Percentiles rank a stretch among this genome's conserved stretches.
Conservation (phyloP, 148 eudicot genomes). For the Vaccinium vitisidaea region DNA sequence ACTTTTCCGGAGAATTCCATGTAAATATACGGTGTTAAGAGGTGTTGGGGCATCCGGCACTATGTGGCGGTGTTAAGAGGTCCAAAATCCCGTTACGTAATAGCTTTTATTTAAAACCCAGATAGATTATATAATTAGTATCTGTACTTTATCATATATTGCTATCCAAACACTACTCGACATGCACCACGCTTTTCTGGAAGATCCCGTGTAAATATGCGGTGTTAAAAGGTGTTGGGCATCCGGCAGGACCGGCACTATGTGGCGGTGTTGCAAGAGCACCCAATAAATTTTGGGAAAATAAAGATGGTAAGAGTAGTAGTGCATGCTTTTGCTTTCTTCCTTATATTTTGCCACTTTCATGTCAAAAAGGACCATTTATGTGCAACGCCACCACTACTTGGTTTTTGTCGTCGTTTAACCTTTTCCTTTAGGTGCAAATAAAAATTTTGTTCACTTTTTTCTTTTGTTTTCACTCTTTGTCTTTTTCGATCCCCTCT, state of each 20-base stretch:
- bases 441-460: not conserved
- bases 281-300: not conserved
- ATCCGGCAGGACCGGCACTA: too few species aligned
- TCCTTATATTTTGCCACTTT: conserved; percentile 6
- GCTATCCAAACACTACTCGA: too few species aligned
- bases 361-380: not conserved
- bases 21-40: too few species aligned
- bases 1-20: too few species aligned
- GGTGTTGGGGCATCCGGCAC: too few species aligned
- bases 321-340: not conserved
- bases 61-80: not conserved
- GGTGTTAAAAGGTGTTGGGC: too few species aligned
- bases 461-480: not conserved
- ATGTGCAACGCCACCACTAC: not conserved
- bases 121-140: too few species aligned
- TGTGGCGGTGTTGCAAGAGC: not conserved
- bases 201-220: too few species aligned
- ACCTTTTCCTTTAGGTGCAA: not conserved
- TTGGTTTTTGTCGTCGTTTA: not conserved
- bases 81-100: too few species aligned
- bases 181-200: too few species aligned
- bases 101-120: too few species aligned
- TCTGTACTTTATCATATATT: too few species aligned
- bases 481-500: not conserved
- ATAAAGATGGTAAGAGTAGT: not conserved